Percentiles rank a stretch among this genome's conserved stretches.
These are phyloP conservation scores for Kodamaea fukazawae DNA, from an alignment of 805 yeast genomes.

Conservation along the genomic window DNA sequence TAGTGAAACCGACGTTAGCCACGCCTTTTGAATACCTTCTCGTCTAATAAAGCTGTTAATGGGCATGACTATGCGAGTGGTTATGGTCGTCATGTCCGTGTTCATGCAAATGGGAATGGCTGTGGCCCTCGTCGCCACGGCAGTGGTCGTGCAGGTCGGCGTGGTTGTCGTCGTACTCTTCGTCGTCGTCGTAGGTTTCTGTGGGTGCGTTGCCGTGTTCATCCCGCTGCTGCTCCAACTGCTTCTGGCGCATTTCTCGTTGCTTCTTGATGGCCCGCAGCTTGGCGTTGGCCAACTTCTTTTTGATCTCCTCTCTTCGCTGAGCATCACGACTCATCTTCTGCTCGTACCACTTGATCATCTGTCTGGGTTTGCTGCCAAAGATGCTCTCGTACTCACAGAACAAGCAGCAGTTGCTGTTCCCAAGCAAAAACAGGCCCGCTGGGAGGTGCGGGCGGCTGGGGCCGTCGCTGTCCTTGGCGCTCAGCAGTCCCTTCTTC, in stretches of 20 bases:
- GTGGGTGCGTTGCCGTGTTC: background rate
- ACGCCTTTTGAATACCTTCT: no score
- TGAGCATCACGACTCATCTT: slow-evolving; percentile 25
- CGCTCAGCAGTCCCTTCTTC: slow-evolving; percentile 14
- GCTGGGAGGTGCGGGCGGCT: background rate
- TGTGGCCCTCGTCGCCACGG: background rate
- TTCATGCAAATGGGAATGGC: slow-evolving; percentile 3
- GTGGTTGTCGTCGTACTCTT: slow-evolving; percentile 3
- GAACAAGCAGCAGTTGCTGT: slow-evolving; percentile 38
- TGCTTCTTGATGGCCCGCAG: slow-evolving; percentile 30
- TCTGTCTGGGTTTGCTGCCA: slow-evolving; percentile 49
- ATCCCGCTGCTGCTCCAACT: slow-evolving; percentile 4
- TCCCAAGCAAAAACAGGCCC: slow-evolving; percentile 4
- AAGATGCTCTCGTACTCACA: slow-evolving; percentile 53
- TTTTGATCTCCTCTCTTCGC: slow-evolving; percentile 33
- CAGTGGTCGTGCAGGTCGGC: slow-evolving; percentile 1
- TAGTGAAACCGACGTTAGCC: no score
- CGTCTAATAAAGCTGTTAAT: no score
- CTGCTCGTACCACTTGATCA: slow-evolving; percentile 49
- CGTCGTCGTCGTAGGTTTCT: background rate
- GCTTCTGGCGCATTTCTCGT: slow-evolving; percentile 12
- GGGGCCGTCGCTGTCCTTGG: slow-evolving; percentile 3
- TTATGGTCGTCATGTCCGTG: no score
- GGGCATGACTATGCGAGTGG: no score
- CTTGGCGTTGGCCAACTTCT: slow-evolving; percentile 37